Percentiles rank a stretch among this genome's conserved stretches.
Conservation (phyloP, 1,284 basidiomycete species). For the Leucoagaricus sp. region DNA sequence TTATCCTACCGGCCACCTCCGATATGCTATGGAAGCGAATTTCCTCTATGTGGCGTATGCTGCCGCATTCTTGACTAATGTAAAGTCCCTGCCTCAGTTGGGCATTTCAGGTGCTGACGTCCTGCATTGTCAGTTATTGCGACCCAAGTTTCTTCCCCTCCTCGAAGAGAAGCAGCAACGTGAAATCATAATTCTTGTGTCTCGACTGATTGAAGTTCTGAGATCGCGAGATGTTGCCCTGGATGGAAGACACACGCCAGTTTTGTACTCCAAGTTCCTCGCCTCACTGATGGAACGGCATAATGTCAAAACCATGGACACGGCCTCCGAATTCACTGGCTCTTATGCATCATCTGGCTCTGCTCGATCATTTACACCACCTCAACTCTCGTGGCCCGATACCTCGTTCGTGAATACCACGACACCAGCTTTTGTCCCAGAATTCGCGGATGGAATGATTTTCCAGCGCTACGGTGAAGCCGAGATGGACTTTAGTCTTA, state of each 20-base stretch:
- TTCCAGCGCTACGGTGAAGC: constrained; percentile 29
- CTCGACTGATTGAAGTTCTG: constrained; percentile 45
- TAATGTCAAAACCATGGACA: constrained; percentile 19
- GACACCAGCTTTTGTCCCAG: constrained; percentile 10
- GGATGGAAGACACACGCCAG: constrained; percentile 51
- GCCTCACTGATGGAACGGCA: constrained; percentile 46
- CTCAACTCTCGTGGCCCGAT: constrained; percentile 37
- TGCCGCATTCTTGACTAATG: constrained; percentile 59
- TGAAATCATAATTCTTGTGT: constrained; percentile 45
- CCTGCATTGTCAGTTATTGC: constrained; percentile 41
- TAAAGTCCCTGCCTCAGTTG: constrained; percentile 27
- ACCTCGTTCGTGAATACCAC: constrained; percentile 3
- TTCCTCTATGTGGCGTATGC: constrained; percentile 62
- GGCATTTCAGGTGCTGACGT: constrained; percentile 4
- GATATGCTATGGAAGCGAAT: constrained; percentile 53
- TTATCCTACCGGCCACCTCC: constrained; percentile 47
- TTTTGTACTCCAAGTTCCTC: constrained; percentile 54
- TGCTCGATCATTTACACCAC: constrained; percentile 26
- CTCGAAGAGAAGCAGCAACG: constrained; percentile 39
- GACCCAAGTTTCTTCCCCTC: constrained; percentile 46
- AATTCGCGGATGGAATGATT: constrained; percentile 18
- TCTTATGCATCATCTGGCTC: constrained; percentile 14
- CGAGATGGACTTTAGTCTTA: constrained; percentile 45
- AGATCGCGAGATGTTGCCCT: constrained; percentile 48
- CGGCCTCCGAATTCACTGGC: constrained; percentile 7